Base-by-base conservation (phyloP, 2,329 filamentous ascomycete genomes). In the Didymella glomerata region DNA sequence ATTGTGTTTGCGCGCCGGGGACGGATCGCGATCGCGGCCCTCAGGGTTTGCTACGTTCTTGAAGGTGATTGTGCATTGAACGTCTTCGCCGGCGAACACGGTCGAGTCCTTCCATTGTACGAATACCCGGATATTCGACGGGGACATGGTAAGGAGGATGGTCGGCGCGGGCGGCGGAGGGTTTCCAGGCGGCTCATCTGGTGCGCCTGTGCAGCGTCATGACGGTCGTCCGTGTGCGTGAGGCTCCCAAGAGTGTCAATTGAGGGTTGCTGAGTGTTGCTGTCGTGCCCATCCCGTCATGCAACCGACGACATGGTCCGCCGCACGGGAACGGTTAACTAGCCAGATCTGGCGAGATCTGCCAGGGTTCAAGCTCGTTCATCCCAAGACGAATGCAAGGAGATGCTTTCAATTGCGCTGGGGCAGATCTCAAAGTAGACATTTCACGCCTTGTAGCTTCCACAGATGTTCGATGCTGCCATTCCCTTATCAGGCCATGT, bases 11-110 rank as follows among this genome's bases (percentile, higher is more conserved):
- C 69, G 68, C 50, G 62, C 60, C 44, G 69, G 68, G 53, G 69
- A 71, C 62, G 71, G 66, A 58, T 74, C 71, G 65, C 64, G 66
- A 58, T 74, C 71, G 65, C 64, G 63, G n/a, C 73, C 70, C 22
- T 72, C 65, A n/a, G 86, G 84, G 63, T 72, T 77, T 28, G 85
- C 82, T 48, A 93, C 85, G 76, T 99, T 99, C 80, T 90, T 94
- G 81, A 99, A 99, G 49, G 92, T 97, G 77, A 99, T 96, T 67
- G 89, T 93, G 80, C 95, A 98, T 80, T 93, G 91, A 73, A 98
- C 86, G 74, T 97, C 90, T 83, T 99, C 95, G 78, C 95, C 95
- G 57, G 95, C 92, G 80, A 98, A 99, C 71, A 99, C 92, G 62
- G 91, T 93, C 77, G 94, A 89, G 75, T 96, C 91, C 77, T 92